phyloP scores from a whole-genome alignment of 495 filamentous ascomycete genomes.

The Xylaria nigripes region DNA sequence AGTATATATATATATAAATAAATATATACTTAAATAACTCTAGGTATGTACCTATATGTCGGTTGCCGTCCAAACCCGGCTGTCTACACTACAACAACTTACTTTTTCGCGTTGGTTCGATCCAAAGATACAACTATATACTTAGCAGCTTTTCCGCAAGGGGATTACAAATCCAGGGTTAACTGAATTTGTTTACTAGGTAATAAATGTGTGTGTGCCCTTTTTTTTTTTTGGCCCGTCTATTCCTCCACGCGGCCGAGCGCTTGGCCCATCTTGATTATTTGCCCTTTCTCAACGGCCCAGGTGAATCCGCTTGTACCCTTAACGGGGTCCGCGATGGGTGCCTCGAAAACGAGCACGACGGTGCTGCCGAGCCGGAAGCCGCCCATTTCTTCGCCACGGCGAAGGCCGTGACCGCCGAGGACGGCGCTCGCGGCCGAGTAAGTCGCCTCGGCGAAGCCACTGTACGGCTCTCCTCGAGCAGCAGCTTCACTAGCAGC shows the following conservation, averaged over 20 bases:
- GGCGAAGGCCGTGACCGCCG: slow-evolving; percentile 69
- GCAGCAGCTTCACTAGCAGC: slow-evolving; percentile 69
- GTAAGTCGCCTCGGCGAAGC: slow-evolving; percentile 88
- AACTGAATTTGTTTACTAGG: too few relatives aligned
- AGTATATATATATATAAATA: too few relatives aligned
- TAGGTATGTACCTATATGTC: too few relatives aligned
- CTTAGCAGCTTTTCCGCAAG: too few relatives aligned
- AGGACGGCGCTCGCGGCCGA: slow-evolving; percentile 66
- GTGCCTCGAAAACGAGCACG: slow-evolving; percentile 94
- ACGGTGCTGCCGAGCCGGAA: slow-evolving; percentile 95
- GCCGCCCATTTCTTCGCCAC: slow-evolving; percentile 95
- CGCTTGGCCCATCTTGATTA: slow-evolving; percentile 78
- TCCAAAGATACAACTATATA: too few relatives aligned
- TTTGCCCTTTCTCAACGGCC: slow-evolving; percentile 75
- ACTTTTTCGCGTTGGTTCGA: too few relatives aligned
- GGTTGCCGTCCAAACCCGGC: too few relatives aligned
- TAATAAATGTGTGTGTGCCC: too few relatives aligned
- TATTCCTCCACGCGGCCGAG: slow-evolving; percentile 51
- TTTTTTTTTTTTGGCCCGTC: background rate
- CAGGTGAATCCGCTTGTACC: slow-evolving; percentile 76
- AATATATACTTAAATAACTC: too few relatives aligned
- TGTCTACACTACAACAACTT: too few relatives aligned
- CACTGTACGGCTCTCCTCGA: slow-evolving; percentile 70
- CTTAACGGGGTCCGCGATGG: slow-evolving; percentile 55
- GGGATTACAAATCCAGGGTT: too few relatives aligned